phyloP scores from a whole-genome alignment of 805 yeast genomes.

The Komagataella pseudopastoris region DNA sequence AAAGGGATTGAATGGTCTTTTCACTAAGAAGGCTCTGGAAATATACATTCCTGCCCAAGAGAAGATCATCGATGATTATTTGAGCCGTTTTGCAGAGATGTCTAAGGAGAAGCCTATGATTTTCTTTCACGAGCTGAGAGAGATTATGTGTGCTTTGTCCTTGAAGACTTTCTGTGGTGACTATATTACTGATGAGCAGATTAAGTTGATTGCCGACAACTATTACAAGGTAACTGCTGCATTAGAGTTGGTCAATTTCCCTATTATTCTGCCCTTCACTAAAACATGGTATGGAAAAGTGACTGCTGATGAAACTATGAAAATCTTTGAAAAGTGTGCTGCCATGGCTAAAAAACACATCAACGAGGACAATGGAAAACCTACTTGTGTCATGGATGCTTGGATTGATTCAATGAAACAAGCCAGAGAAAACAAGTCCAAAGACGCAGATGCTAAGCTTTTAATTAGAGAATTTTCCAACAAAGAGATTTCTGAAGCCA shows the following conservation, averaged over 20 bases:
- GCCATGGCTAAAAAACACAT: conserved; percentile 74
- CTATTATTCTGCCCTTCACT: conserved; percentile 89
- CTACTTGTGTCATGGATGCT: conserved; percentile 87
- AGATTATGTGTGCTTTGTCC: conserved; percentile 88
- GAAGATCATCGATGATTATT: conserved; percentile 68
- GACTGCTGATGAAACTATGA: conserved; percentile 91
- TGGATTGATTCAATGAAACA: conserved; percentile 84
- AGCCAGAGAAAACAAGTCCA: conserved; percentile 37
- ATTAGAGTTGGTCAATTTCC: conserved; percentile 93
- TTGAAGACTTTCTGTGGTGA: conserved; percentile 92
- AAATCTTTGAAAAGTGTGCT: conserved; percentile 80
- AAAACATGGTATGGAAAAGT: conserved; percentile 96
- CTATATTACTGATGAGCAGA: conserved; percentile 85
- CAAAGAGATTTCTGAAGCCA: conserved; percentile 89
- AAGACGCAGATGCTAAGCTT: conserved; percentile 38
- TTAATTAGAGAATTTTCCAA: conserved; percentile 74
- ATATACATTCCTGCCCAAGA: conserved; percentile 80
- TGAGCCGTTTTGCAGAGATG: conserved; percentile 46
- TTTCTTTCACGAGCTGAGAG: conserved; percentile 91
- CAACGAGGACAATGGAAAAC: conserved; percentile 52
- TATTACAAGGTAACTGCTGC: conserved; percentile 91
- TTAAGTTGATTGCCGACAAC: conserved; percentile 80
- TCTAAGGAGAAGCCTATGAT: conserved; percentile 51
- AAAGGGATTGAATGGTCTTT: conserved; percentile 77
- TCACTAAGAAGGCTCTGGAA: conserved; percentile 73